Evolutionary conservation across 176 grass and related monocot species (phyloP), one percentile per base, ranked within the genome.

Genomic region (Cenchrus purpureus): DNA sequence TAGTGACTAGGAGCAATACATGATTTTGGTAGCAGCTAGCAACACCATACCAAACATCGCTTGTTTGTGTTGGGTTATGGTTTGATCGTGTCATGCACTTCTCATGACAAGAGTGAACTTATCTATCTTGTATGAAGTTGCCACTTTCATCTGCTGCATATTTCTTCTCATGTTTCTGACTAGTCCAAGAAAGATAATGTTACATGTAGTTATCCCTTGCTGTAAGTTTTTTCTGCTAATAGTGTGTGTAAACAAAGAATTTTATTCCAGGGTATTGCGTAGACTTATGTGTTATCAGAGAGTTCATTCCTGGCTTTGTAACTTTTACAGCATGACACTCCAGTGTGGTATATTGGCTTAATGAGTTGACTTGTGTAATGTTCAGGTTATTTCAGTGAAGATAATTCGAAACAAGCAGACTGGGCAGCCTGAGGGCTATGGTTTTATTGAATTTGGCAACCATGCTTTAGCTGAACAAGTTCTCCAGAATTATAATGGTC

Each of bases 401-500:
- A 19, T 91, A 76, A 97, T 89, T 42, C 88, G 88, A 16, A 91
- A 92, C 83, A 97, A 92, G 88, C 88, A 88, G 57, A 91, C 86
- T 59, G 84, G 84, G 46, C 92, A 94, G 59, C 80, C 84, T 44
- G 89, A 92, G 70, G 94, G 94, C 57, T 97, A 89, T 79, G 95
- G 95, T 48, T 97, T 91, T 78, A 82, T 97, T 78, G 92, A 92
- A 78, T 94, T 97, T 82, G 42, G 72, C 63, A 85, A 62, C 61
- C 90, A 79, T 83, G 85, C 78, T 57, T 79, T 84, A 57, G 95
- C 95, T 43, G 95, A 94, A 40, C 83, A 83, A 78, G 74, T 91
- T 84, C 82, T 97, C 42, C 86, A 81, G 77, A 82, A 88, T 28
- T 97, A 87, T 70, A 92, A 92, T 83, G 90, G 94, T 84, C 94